Evolutionary conservation across 1,284 basidiomycete species (phyloP), one percentile per base, ranked within the genome.

Genomic region (Sphaerobolus stellatus): DNA sequence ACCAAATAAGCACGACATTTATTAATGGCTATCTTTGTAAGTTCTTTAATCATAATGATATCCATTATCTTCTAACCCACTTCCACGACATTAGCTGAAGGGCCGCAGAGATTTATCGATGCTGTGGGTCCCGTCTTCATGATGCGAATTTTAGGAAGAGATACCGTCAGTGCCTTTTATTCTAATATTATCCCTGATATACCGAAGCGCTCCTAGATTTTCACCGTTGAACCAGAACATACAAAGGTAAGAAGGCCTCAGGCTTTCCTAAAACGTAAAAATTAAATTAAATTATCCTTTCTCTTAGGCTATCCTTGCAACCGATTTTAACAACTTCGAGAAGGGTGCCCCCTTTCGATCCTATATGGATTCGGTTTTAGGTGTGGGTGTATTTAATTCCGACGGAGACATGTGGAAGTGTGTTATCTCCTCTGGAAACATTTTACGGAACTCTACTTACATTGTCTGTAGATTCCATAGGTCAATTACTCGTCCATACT

Each of bases 321-420:
- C 75, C 3, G 72, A 78, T 43, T 78, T 78, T 57, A 50, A 63
- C 4, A 72, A 67, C 60, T 78, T 69, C 30, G 70, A 73, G 54
- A 78, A 78, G 66, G 75, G 73, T 2, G 58, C 63, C 16, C 59
- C 57, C 40, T 56, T 62, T 36, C 45, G 30, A n/a, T 48, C 41
- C 28, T 27, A 40, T 31, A 18, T 56, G 28, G 52, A 65, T 28
- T 65, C 66, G 16, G 62, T 84, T 14, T 63, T 83, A 9, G 83
- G 82, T 1, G 74, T 75, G 4, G 82, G 82, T 1, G 78, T 84
- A 2, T 84, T 85, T 62, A 84, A 84, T 56, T 76, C 79, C 5
- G 82, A 85, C 57, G 81, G 82, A 20, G 77, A 81, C 41, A 74
- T 74, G 65, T 82, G 79, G 79, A 80, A 77, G 77, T 80, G 62